A percentile compares a stretch with the other conserved stretches of the same genome.
These are phyloP conservation scores for Hansfordia pulvinata DNA, from an alignment of 2,329 filamentous ascomycete species.

Conservation along the genomic window DNA sequence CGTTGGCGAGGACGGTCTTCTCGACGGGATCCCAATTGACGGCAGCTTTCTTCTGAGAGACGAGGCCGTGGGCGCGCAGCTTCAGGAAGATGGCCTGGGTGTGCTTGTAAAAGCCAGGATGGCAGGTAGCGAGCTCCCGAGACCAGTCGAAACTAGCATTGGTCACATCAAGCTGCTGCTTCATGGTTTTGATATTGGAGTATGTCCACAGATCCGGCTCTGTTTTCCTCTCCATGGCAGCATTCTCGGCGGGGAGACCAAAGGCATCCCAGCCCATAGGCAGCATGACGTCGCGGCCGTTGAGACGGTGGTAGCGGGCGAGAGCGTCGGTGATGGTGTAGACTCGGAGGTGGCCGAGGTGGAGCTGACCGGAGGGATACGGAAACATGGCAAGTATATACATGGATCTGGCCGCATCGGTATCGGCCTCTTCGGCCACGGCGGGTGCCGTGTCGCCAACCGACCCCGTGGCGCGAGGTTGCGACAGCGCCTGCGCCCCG, in stretches of 20 bases:
- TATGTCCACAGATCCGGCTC: slow-evolving; percentile 69
- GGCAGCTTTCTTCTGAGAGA: slow-evolving; percentile 69
- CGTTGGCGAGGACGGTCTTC: slow-evolving; percentile 80
- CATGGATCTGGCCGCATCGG: slow-evolving; percentile 16
- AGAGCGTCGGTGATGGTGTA: slow-evolving; percentile 86
- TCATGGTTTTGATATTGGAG: slow-evolving; percentile 74
- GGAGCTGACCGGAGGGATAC: slow-evolving; percentile 76
- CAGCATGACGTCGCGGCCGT: slow-evolving; percentile 62
- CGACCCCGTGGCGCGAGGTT: slow-evolving; percentile 4
- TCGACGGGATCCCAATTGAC: slow-evolving; percentile 90
- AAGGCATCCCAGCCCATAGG: slow-evolving; percentile 97
- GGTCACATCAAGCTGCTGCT: slow-evolving; percentile 64
- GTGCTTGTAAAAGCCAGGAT: slow-evolving; percentile 77
- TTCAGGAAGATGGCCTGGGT: slow-evolving; percentile 77
- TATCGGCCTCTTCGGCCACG: slow-evolving; percentile 2
- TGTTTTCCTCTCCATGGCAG: slow-evolving; percentile 70
- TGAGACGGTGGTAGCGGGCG: slow-evolving; percentile 61
- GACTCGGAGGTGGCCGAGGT: slow-evolving; percentile 77
- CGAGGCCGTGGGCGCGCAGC: slow-evolving; percentile 59
- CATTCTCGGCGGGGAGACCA: slow-evolving; percentile 82
- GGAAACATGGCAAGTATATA: slow-evolving; percentile 90
- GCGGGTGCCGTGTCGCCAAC: background rate
- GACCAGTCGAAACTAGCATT: slow-evolving; percentile 78
- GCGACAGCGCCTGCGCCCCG: too few relatives aligned
- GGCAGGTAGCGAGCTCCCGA: slow-evolving; percentile 69